Conservation (phyloP, 1,284 basidiomycete species). For the Rhodofomes roseus region DNA sequence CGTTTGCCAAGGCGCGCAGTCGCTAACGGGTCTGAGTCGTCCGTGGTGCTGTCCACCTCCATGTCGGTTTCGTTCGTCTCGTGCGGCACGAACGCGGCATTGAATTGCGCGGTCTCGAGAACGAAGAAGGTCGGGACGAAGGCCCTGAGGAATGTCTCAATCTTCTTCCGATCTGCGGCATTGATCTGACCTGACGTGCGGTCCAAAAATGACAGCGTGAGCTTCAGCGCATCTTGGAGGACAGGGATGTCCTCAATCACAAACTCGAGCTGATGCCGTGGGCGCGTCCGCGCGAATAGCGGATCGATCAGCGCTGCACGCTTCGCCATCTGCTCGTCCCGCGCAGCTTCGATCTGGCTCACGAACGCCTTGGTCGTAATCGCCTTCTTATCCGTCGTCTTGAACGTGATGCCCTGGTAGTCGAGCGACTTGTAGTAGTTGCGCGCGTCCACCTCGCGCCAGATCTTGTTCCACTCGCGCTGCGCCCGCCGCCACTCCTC, state of each 20-base stretch:
- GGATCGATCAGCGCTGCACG: slow-evolving; percentile 77
- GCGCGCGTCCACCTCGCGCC: slow-evolving; percentile 93
- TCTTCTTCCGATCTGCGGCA: slow-evolving; percentile 70
- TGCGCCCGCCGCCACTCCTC: slow-evolving; percentile 99
- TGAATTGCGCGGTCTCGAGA: slow-evolving; percentile 69
- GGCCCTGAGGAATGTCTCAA: slow-evolving; percentile 82
- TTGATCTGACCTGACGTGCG: slow-evolving; percentile 77
- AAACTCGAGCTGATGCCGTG: slow-evolving; percentile 81
- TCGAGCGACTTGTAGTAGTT: slow-evolving; percentile 94
- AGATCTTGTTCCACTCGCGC: slow-evolving; percentile 98
- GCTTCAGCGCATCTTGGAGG: slow-evolving; percentile 84
- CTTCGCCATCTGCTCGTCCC: slow-evolving; percentile 83
- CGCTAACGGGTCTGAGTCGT: slow-evolving; percentile 47
- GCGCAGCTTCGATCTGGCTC: slow-evolving; percentile 84
- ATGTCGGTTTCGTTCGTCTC: slow-evolving; percentile 45
- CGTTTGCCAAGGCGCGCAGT: slow-evolving; percentile 33
- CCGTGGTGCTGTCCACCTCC: slow-evolving; percentile 41
- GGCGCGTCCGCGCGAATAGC: slow-evolving; percentile 66
- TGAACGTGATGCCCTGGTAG: slow-evolving; percentile 91
- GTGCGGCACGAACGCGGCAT: slow-evolving; percentile 56
- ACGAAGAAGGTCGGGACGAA: slow-evolving; percentile 77
- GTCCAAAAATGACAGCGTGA: slow-evolving; percentile 90
- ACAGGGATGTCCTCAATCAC: slow-evolving; percentile 75
- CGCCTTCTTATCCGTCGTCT: slow-evolving; percentile 89
- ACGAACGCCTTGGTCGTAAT: slow-evolving; percentile 83